Base-by-base conservation (phyloP, 768 basidiomycete genomes). In the Hericium erinaceus region DNA sequence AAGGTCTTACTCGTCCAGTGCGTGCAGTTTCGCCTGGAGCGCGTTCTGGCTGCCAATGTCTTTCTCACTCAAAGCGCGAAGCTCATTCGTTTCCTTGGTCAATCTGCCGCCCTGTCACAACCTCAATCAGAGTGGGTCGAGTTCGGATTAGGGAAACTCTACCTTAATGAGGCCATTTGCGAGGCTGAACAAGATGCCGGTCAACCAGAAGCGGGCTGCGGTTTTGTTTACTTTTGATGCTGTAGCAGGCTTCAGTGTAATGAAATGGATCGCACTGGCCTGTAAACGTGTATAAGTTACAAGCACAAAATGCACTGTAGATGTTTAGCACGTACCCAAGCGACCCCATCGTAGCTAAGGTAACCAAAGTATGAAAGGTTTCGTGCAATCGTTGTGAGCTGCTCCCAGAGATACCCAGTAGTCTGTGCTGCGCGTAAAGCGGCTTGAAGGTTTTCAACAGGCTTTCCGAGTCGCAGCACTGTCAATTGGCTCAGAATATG, bases 381-480 rank as follows among this genome's bases (percentile, higher is more conserved):
- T 51, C 92, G 79, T 38, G 80, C 85, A 63, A 97, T 83, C 22
- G 88, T 83, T 0, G 87, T 80, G 56, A 94, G 74, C 60, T 87
- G 86, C 67, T 98, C 91, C 11, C 78, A 72, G 1, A 84, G 63
- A 57, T 84, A 79, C 6, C 77, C 77, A 4, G 81, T 60, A 1
- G 79, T 68, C 26, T 84, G 71, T 3, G 83, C 74, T 18, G 88
- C 85, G 54, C 85, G 85, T 48, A 97, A 73, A 33, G 92, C 94
- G 1, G 92, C 83, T 69, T 98, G 95, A 6, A 95, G 76, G 72
- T 97, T 92, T 68, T 99, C 97, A 61, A 95, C 64, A 8, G 94
- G 93, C 72, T 98, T 95, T 64, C 93, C 92, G 55, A 99, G 76
- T 15, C 97, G 84, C 78, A 98, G 77, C 39, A 97, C 95, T 98